Conservation (phyloP, 1,284 basidiomycete genomes). For the Microbotryum lychnidis-dioicae region DNA sequence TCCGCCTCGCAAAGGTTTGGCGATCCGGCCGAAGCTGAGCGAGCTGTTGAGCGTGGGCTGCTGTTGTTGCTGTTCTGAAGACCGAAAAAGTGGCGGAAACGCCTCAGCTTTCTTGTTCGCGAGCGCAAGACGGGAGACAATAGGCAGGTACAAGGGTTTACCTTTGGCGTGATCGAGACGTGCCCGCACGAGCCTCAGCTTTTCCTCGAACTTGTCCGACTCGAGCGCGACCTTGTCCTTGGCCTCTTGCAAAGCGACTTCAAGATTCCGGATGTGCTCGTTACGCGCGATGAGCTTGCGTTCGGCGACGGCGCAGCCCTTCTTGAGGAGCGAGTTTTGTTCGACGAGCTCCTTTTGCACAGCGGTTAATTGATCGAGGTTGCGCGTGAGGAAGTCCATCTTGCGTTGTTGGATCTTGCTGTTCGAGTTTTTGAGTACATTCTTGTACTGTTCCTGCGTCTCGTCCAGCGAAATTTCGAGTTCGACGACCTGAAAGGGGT, state of each 20-base stretch:
- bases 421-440: conserved; percentile 94
- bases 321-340: conserved; percentile 95
- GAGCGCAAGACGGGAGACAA: neutral
- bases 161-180: conserved; percentile 84
- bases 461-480: conserved; percentile 98
- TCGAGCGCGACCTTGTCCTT: conserved; percentile 82
- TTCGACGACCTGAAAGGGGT: conserved; percentile 72
- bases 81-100: conserved; percentile 1
- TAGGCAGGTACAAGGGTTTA: conserved; percentile 42
- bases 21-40: conserved; percentile 83
- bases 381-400: conserved; percentile 97
- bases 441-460: conserved; percentile 98
- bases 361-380: conserved; percentile 86
- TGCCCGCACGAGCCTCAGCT: conserved; percentile 83
- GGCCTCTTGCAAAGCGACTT: conserved; percentile 82
- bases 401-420: conserved; percentile 98
- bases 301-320: conserved; percentile 93
- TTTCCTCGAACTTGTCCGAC: conserved; percentile 91
- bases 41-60: conserved; percentile 53
- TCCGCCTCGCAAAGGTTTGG: conserved; percentile 89
- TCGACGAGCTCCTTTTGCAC: conserved; percentile 99
- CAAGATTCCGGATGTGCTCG: conserved; percentile 93
- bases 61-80: conserved; percentile 59
- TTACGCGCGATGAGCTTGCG: conserved; percentile 91
- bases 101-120: neutral